Conservation (phyloP, 2,329 filamentous ascomycete genomes). For the Aureobasidium leucospermi region DNA sequence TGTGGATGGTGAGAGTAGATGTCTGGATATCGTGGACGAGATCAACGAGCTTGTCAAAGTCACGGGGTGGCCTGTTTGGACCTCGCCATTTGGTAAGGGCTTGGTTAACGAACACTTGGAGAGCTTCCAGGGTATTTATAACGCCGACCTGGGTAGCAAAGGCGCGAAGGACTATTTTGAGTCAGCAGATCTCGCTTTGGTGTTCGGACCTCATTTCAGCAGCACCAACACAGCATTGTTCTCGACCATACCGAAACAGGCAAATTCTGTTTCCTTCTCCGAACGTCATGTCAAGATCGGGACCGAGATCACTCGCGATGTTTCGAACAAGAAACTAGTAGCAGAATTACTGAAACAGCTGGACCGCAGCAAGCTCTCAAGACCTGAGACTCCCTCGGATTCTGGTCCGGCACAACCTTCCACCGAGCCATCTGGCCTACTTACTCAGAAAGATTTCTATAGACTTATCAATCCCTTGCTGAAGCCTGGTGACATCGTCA, state of each 20-base stretch:
- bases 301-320: slow-evolving; percentile 60
- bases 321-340: slow-evolving; percentile 44
- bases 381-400: slow-evolving; percentile 40
- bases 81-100: slow-evolving; percentile 44
- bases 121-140: slow-evolving; percentile 40
- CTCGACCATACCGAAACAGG: slow-evolving; percentile 21
- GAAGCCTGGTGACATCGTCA: slow-evolving; percentile 63
- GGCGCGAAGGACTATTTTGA: slow-evolving; percentile 19
- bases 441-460: slow-evolving; percentile 75
- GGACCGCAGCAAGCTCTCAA: slow-evolving; percentile 47
- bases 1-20: slow-evolving; percentile 75
- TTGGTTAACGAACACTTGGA: slow-evolving; percentile 39
- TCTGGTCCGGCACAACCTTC: slow-evolving; percentile 19
- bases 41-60: slow-evolving; percentile 38
- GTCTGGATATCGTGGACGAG: slow-evolving; percentile 36
- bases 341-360: background rate
- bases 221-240: slow-evolving; percentile 26
- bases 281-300: slow-evolving; percentile 54
- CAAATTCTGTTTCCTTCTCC: slow-evolving; percentile 28
- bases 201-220: slow-evolving; percentile 16
- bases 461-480: slow-evolving; percentile 69
- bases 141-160: slow-evolving; percentile 18
- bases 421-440: background rate
- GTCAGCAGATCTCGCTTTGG: slow-evolving; percentile 18
- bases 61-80: slow-evolving; percentile 44